Conservation (phyloP, 495 filamentous ascomycete species). For the Neurospora sp. region DNA sequence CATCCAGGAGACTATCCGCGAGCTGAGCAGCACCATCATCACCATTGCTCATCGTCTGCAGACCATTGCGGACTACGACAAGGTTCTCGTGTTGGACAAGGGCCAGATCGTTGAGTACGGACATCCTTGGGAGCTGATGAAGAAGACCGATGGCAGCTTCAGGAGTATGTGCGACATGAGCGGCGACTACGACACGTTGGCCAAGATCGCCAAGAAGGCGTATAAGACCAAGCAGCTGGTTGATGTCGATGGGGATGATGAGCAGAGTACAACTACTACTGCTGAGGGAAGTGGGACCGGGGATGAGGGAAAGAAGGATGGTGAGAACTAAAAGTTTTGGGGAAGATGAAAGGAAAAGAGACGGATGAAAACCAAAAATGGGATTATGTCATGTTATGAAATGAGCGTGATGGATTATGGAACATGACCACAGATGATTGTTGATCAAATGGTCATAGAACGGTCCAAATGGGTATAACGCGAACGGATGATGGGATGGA, state of each 20-base stretch:
- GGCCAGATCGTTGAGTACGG: slow-evolving; percentile 82
- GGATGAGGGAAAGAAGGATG: not conserved
- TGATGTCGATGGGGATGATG: slow-evolving; percentile 23
- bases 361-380: not conserved
- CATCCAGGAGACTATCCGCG: slow-evolving; percentile 90
- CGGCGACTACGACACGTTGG: slow-evolving; percentile 67
- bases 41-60: slow-evolving; percentile 97
- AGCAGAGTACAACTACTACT: slow-evolving; percentile 1
- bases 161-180: slow-evolving; percentile 91
- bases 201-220: slow-evolving; percentile 63
- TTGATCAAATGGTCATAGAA: too few species aligned
- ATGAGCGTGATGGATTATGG: not conserved
- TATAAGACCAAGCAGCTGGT: slow-evolving; percentile 33
- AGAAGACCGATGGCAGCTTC: slow-evolving; percentile 60
- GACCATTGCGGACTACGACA: slow-evolving; percentile 96
- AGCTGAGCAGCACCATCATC: slow-evolving; percentile 85
- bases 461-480: not conserved
- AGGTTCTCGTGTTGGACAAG: slow-evolving; percentile 92
- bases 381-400: not conserved
- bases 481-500: not conserved
- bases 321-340: not conserved
- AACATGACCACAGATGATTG: too few species aligned
- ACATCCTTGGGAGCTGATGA: slow-evolving; percentile 70
- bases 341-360: not conserved
- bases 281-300: not conserved